These are phyloP conservation scores for Lactarius trivialis DNA, from an alignment of 768 basidiomycete species.

Conservation along the genomic window DNA sequence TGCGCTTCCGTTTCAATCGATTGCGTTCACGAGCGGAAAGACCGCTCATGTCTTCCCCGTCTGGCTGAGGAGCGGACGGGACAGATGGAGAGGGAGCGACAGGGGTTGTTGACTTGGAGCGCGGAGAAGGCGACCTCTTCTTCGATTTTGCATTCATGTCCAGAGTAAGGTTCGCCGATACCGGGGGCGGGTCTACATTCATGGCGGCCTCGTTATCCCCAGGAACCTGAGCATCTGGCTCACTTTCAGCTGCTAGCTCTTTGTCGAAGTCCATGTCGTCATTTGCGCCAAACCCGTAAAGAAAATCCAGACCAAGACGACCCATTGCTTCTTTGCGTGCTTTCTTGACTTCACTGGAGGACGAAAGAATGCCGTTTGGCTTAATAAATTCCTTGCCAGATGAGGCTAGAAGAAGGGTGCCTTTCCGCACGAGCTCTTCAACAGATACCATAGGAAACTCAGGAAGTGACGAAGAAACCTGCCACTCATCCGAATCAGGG, in stretches of 20 bases:
- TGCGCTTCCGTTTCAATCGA: constrained; percentile 90
- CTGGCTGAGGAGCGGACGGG: constrained; percentile 33
- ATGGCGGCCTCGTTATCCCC: constrained; percentile 29
- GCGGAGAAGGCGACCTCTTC: constrained; percentile 33
- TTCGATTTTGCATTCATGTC: constrained; percentile 26
- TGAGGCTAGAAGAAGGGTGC: constrained; percentile 77
- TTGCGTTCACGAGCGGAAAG: constrained; percentile 92
- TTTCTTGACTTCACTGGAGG: constrained; percentile 73
- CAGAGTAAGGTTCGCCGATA: constrained; percentile 41
- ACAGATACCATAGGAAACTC: constrained; percentile 75
- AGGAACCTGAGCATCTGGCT: constrained; percentile 36
- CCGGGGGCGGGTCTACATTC: constrained; percentile 33
- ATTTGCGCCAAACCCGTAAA: constrained; percentile 59
- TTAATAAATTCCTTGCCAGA: constrained; percentile 90
- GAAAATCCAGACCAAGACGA: constrained; percentile 80
- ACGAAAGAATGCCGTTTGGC: constrained; percentile 64
- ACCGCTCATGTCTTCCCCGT: constrained; percentile 44
- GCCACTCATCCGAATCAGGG: constrained; percentile 25
- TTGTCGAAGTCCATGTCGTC: constrained; percentile 85
- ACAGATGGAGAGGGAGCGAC: constrained; percentile 45
- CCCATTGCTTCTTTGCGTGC: constrained; percentile 87
- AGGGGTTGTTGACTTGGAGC: constrained; percentile 42
- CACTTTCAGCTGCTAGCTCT: constrained; percentile 55
- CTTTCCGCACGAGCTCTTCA: constrained; percentile 65
- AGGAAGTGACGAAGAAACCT: constrained; percentile 34